Evolutionary conservation across 2,329 filamentous ascomycete species (phyloP).

Genomic region (Phoma sp.): DNA sequence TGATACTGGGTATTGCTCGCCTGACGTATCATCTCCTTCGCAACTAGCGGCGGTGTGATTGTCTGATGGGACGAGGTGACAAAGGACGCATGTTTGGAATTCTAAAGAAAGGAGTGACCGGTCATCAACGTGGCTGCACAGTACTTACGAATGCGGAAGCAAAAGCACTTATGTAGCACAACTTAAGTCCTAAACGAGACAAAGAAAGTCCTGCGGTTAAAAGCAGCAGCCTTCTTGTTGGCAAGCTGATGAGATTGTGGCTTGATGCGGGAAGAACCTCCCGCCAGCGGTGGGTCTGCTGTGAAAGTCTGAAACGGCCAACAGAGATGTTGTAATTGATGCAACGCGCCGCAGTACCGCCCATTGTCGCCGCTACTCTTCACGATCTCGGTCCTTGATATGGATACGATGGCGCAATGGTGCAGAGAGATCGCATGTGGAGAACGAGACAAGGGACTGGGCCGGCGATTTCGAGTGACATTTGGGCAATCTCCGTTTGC

Average conservation of each 20-base stretch:
- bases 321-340: background rate
- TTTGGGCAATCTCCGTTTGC: constrained; percentile 12
- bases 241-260: constrained; percentile 8
- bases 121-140: background rate
- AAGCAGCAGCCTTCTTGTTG: constrained; percentile 1
- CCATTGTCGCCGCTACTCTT: background rate
- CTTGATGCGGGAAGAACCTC: constrained; percentile 9
- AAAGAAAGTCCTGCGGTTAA: background rate
- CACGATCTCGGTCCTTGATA: background rate
- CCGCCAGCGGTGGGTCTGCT: constrained; percentile 2
- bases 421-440: background rate
- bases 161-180: background rate
- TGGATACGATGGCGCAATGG: background rate
- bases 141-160: background rate
- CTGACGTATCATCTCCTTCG: constrained; percentile 1
- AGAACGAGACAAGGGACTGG: background rate
- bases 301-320: constrained; percentile 13
- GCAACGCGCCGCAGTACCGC: background rate
- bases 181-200: background rate
- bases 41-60: background rate
- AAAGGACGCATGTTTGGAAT: too few species aligned
- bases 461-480: background rate
- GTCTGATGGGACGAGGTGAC: background rate
- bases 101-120: too few species aligned
- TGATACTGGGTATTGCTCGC: background rate